Percentiles rank a stretch among this genome's conserved stretches.
phyloP scores from a whole-genome alignment of 306 rosid species.

The Nissolia schottii region DNA sequence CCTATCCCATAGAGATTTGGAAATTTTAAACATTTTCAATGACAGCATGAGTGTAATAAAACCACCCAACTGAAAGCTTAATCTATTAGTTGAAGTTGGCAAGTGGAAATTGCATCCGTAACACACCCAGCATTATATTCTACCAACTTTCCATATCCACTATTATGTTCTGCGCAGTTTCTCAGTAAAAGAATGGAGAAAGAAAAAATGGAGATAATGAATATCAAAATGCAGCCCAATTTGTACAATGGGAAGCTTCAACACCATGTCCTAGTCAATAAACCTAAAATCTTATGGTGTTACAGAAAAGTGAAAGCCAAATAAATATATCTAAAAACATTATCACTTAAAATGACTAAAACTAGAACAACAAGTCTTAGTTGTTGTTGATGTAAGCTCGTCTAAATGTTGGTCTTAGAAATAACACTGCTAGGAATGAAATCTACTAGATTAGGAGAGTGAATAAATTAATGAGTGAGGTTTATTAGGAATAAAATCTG shows the following conservation, averaged over 20 bases:
- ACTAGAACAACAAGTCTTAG: not conserved
- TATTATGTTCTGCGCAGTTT: not conserved
- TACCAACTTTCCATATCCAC: not conserved
- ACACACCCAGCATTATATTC: no score
- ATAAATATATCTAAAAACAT: slow-evolving; percentile 1
- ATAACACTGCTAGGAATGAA: no score
- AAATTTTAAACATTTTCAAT: not conserved
- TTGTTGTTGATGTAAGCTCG: not conserved
- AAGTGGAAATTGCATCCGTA: slow-evolving; percentile 14
- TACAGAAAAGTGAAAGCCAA: not conserved
- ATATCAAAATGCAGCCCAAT: not conserved
- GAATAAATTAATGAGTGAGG: no score
- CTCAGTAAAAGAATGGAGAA: not conserved
- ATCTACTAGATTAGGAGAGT: no score
- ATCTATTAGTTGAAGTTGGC: not conserved
- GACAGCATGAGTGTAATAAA: not conserved
- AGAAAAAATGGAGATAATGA: not conserved
- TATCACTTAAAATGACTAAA: not conserved
- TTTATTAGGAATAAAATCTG: no score
- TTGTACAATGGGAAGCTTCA: not conserved
- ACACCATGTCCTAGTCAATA: not conserved
- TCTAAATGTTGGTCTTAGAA: not conserved
- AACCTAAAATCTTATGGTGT: not conserved
- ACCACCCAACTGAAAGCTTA: slow-evolving; percentile 9
- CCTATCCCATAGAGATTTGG: not conserved